phyloP scores from a whole-genome alignment of 2,329 filamentous ascomycete genomes.

The Teratosphaeria destructans region DNA sequence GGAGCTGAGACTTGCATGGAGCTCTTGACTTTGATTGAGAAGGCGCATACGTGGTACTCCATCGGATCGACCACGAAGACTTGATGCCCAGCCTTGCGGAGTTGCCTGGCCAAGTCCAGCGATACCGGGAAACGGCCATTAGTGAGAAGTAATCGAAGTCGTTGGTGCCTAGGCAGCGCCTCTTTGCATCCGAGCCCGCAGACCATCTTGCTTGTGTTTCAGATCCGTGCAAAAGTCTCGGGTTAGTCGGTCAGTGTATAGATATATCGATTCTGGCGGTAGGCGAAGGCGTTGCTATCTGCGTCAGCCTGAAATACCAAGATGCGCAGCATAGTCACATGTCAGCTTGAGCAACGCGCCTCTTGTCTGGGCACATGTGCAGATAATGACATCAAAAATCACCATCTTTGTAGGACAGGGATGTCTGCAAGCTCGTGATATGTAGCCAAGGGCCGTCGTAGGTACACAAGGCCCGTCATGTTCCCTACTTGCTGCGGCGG shows the following conservation, averaged over 20 bases:
- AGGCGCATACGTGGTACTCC: conserved; percentile 11
- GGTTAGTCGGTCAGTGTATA: neutral
- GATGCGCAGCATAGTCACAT: neutral
- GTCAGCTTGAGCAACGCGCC: neutral
- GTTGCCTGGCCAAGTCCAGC: conserved; percentile 8
- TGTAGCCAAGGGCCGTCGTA: neutral
- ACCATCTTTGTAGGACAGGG: neutral
- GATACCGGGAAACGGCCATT: conserved; percentile 14
- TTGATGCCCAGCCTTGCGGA: conserved; percentile 3
- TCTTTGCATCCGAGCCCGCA: neutral
- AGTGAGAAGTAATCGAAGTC: conserved; percentile 5
- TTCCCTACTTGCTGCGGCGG: neutral
- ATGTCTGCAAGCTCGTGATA: neutral
- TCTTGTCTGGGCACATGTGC: too few relatives aligned
- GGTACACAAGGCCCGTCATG: neutral
- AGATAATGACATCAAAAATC: neutral
- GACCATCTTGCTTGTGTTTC: neutral
- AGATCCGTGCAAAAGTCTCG: neutral
- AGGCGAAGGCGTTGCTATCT: neutral
- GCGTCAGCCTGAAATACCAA: neutral
- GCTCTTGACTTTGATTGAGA: conserved; percentile 5
- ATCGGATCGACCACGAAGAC: conserved; percentile 12
- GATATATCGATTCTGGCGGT: neutral
- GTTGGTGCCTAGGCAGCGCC: neutral
- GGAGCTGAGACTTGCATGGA: conserved; percentile 10